Base-by-base conservation (phyloP, 805 yeast species). In the Wickerhamiella australiensis region DNA sequence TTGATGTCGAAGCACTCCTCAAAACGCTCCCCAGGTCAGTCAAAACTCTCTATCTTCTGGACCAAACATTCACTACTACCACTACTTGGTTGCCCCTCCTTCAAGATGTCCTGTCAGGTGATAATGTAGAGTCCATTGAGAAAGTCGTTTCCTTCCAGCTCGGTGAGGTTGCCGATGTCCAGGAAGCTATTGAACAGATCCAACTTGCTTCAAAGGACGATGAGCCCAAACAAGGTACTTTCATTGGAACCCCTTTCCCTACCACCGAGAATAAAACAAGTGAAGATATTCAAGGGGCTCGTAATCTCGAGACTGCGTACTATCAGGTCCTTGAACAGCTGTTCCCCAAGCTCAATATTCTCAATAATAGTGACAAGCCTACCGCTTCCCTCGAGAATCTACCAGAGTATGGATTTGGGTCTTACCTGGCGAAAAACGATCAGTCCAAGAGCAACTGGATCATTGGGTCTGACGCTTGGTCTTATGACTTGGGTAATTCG, bases 401-500 rank as follows among this genome's bases (percentile, higher is more conserved):
- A 47, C 97, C 96, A 21, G 96, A 87, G 66, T 88, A 70, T 61
- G 95, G 96, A 7, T 85, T 75, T 57, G 97, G 97, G 64, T 68
- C 76, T 23, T 86, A 72, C 61, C 65, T 87, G 57, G 76, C 74
- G 47, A 67, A 68, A 35, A 74, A 77, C 57, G 78, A 78, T 56
- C 72, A 74, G 54, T 5, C 21, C 23, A 29, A 22, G 21, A 27
- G 37, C 41, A 7, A 65, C 67, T 90, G 97, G 97, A 71, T 90
- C 52, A 71, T 90, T 50, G 96, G 96, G 27, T 86, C 96, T 17
- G 97, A 90, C 64, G 78, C 92, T 27, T 90, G 97, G 97, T 76
- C 95, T 18, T 87, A 81, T 62, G 97, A 90, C 68, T 70, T 85
- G 57, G 97, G 97, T 40, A 72, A 83, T 54, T 82, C 95, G 5